These are phyloP conservation scores for Bisporella sp. DNA, from an alignment of 2,329 filamentous ascomycete species.

Conservation along the genomic window DNA sequence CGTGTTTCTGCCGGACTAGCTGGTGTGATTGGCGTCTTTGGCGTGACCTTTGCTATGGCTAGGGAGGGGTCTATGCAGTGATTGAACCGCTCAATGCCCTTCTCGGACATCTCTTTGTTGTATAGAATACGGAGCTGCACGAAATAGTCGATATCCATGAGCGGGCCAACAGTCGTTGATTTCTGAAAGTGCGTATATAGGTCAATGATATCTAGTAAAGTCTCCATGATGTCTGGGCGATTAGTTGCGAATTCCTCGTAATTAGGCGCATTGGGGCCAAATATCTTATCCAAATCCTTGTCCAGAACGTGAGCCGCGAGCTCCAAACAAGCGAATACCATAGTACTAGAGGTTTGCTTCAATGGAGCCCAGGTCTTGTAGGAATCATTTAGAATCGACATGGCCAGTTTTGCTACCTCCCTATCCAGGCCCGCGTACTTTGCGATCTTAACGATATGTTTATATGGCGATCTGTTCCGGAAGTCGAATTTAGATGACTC, in stretches of 20 bases:
- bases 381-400: conserved; percentile 78
- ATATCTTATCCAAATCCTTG: conserved; percentile 43
- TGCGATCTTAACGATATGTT: conserved; percentile 72
- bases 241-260: conserved; percentile 40
- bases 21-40: conserved; percentile 28
- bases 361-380: conserved; percentile 91
- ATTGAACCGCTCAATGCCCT: conserved; percentile 49
- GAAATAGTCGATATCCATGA: conserved; percentile 69
- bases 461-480: conserved; percentile 79
- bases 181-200: conserved; percentile 81
- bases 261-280: conserved; percentile 40
- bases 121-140: conserved; percentile 81
- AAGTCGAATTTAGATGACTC: conserved; percentile 94
- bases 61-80: conserved; percentile 24
- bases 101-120: conserved; percentile 70
- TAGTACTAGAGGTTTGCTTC: conserved; percentile 80
- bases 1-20: conserved; percentile 26
- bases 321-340: conserved; percentile 77
- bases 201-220: conserved; percentile 83
- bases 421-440: conserved; percentile 38
- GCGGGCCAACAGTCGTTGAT: conserved; percentile 65
- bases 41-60: conserved; percentile 28
- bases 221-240: conserved; percentile 56
- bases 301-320: conserved; percentile 65
- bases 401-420: conserved; percentile 60